Conservation (phyloP, 164 flowering plant species). For the Annona cherimola region DNA sequence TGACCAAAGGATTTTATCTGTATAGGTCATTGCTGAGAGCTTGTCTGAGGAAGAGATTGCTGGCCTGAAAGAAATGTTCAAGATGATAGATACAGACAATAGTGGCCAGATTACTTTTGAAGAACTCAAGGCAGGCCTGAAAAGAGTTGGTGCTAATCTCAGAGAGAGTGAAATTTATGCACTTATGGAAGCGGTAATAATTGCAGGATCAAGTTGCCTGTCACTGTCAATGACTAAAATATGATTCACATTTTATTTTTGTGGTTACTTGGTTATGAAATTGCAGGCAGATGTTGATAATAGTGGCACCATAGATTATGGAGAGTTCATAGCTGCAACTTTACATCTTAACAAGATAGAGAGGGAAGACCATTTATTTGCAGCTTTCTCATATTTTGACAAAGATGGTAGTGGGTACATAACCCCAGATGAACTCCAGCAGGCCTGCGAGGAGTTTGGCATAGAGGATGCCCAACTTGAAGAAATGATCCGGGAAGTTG, state of each 20-base stretch:
- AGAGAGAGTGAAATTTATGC: constrained; percentile 65
- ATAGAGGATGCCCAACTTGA: constrained; percentile 16
- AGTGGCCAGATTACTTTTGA: constrained; percentile 90
- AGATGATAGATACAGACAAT: constrained; percentile 75
- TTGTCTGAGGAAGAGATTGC: constrained; percentile 92
- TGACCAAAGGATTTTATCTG: constrained; percentile 5
- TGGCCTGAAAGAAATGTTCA: constrained; percentile 85
- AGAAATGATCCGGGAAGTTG: constrained; percentile 26
- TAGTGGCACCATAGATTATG: constrained; percentile 23
- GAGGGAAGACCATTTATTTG: constrained; percentile 21
- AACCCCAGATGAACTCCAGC: constrained; percentile 22
- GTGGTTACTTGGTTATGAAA: background rate
- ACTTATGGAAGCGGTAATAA: constrained; percentile 81
- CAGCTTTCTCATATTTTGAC: constrained; percentile 25
- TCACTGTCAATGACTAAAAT: background rate
- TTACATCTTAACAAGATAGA: constrained; percentile 20
- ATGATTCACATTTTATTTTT: constrained; percentile 12
- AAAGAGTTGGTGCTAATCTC: constrained; percentile 74
- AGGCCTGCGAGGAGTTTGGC: constrained; percentile 25
- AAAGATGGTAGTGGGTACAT: constrained; percentile 26
- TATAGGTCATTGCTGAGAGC: constrained; percentile 74
- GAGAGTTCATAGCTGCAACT: constrained; percentile 24
- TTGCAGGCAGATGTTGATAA: constrained; percentile 25
- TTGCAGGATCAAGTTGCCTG: background rate
- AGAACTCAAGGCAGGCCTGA: constrained; percentile 75